phyloP scores from a whole-genome alignment of 78 protist species.

The Anaeramoeba flamelloides region DNA sequence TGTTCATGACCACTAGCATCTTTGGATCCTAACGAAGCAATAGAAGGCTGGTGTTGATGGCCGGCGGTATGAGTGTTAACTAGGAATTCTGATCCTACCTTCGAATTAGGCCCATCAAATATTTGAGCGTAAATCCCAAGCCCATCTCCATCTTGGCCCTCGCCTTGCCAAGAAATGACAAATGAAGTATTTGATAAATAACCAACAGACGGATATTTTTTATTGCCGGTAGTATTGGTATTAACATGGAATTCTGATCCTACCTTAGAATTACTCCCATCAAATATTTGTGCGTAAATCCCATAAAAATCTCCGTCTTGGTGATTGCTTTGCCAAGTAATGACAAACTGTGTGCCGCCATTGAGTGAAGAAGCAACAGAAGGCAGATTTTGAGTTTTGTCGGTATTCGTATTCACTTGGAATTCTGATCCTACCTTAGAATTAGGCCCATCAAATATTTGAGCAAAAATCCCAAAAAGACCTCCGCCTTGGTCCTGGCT shows the following conservation, averaged over 20 bases:
- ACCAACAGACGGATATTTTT: not conserved
- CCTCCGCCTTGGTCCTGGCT: not conserved
- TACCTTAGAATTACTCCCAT: not conserved
- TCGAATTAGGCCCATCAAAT: not conserved
- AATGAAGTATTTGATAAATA: not conserved
- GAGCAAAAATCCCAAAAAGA: not conserved
- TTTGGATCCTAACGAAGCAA: not conserved
- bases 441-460: not conserved
- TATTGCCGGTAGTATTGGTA: not conserved
- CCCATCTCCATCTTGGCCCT: not conserved
- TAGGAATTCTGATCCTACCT: not conserved
- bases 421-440: not conserved
- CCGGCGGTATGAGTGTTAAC: not conserved
- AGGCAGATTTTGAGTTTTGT: not conserved
- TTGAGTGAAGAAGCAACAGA: not conserved
- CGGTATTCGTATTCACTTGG: not conserved
- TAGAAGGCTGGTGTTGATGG: not conserved
- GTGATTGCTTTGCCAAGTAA: not conserved
- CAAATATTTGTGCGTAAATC: not conserved
- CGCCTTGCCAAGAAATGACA: not conserved
- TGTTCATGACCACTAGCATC: not conserved
- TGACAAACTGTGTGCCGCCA: not conserved
- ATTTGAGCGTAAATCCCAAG: not conserved
- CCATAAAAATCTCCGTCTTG: not conserved
- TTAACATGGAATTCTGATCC: not conserved